These are phyloP conservation scores for Heteromeles arbutifolia DNA, from an alignment of 306 rosid species.

Conservation along the genomic window DNA sequence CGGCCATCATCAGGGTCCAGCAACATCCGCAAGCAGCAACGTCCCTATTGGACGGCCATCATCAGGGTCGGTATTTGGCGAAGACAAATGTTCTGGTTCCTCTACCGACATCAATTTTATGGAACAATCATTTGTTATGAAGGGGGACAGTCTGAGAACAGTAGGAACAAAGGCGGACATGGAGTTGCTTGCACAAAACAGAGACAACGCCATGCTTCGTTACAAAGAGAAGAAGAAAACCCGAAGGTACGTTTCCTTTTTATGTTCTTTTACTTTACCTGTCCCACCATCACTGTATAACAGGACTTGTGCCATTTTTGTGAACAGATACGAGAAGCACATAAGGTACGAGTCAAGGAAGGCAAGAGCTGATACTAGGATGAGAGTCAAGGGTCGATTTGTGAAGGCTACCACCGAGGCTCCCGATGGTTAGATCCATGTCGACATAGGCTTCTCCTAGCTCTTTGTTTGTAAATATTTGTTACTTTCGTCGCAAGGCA, in stretches of 20 bases:
- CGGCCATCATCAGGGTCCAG: slow-evolving; percentile 29
- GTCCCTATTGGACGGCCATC: slow-evolving; percentile 26
- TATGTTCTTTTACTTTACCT: not conserved
- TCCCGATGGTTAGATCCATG: slow-evolving; percentile 13
- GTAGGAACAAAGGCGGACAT: slow-evolving; percentile 32
- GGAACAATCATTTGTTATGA: slow-evolving; percentile 30
- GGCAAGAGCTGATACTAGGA: slow-evolving; percentile 70
- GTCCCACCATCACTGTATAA: not conserved
- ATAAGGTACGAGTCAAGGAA: slow-evolving; percentile 67
- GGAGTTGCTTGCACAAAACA: slow-evolving; percentile 49
- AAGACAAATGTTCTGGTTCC: slow-evolving; percentile 12
- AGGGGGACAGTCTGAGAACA: slow-evolving; percentile 29
- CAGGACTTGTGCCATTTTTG: not conserved
- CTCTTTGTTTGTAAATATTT: slow-evolving; percentile 21
- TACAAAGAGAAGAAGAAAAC: slow-evolving; percentile 69
- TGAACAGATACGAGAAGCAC: slow-evolving; percentile 55
- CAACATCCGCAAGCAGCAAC: slow-evolving; percentile 54
- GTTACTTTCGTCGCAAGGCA: not conserved
- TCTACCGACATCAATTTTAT: slow-evolving; percentile 18
- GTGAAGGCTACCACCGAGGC: slow-evolving; percentile 45
- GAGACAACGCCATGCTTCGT: slow-evolving; percentile 72
- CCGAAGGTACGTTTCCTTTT: slow-evolving; percentile 36
- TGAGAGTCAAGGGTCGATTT: slow-evolving; percentile 63
- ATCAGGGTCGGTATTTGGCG: slow-evolving; percentile 19
- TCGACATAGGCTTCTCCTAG: not conserved